Percentiles rank a stretch among this genome's conserved stretches.
phyloP scores from a whole-genome alignment of 257 asterid species.

The Petrea volubilis region DNA sequence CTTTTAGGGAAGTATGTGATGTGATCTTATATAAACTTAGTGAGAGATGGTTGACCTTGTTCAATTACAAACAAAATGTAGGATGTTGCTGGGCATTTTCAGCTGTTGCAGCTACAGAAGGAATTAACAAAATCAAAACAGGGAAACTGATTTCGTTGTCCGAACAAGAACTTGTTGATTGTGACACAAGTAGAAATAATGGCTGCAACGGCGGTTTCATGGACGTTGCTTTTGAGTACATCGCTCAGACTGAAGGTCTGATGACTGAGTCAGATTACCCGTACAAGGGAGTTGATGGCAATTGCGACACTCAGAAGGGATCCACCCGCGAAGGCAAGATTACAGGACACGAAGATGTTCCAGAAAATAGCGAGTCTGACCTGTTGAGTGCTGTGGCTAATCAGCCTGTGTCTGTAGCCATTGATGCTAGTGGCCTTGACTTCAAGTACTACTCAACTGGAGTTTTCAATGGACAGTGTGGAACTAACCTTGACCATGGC shows the following conservation, averaged over 20 bases:
- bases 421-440: conserved; percentile 32
- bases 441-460: conserved; percentile 40
- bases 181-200: neutral
- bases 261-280: conserved; percentile 25
- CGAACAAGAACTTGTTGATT: neutral
- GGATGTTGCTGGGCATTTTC: too few relatives aligned
- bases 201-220: conserved; percentile 33
- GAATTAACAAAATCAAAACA: neutral
- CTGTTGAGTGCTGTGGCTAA: too few relatives aligned
- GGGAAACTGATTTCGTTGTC: neutral
- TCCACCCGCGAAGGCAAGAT: too few relatives aligned
- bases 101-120: neutral
- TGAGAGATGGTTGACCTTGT: too few relatives aligned
- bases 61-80: too few relatives aligned
- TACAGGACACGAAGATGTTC: too few relatives aligned
- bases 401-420: conserved; percentile 33
- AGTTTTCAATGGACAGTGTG: conserved; percentile 38
- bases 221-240: conserved; percentile 32
- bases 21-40: too few relatives aligned
- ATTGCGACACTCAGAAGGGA: conserved; percentile 17
- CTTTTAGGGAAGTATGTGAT: too few relatives aligned
- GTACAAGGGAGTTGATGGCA: conserved; percentile 14
- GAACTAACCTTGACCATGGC: conserved; percentile 41
- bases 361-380: too few relatives aligned
- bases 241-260: conserved; percentile 22